These are phyloP conservation scores for Xylaria polymorpha DNA, from an alignment of 2,329 filamentous ascomycete species.

Conservation along the genomic window DNA sequence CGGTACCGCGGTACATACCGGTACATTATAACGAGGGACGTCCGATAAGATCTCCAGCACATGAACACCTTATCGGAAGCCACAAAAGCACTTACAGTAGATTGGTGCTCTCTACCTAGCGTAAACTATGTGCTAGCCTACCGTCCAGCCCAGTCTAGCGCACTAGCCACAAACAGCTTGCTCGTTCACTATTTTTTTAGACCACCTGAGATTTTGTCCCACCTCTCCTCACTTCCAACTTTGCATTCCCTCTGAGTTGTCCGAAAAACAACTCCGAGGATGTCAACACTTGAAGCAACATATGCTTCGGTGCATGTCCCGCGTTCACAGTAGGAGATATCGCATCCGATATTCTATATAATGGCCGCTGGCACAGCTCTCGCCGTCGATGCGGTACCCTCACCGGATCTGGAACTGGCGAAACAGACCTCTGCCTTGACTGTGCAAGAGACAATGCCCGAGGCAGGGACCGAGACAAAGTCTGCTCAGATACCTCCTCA, in stretches of 20 bases:
- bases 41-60: constrained; percentile 32
- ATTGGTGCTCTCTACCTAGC: constrained; percentile 2
- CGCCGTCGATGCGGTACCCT: constrained; percentile 33
- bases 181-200: constrained; percentile 15
- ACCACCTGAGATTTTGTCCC: not conserved
- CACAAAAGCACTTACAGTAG: constrained; percentile 19
- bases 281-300: constrained; percentile 34
- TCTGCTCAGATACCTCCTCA: constrained; percentile 62
- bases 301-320: constrained; percentile 28
- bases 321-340: constrained; percentile 17
- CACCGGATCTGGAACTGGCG: constrained; percentile 46
- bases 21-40: constrained; percentile 15
- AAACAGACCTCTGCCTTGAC: constrained; percentile 46
- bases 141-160: constrained; percentile 15
- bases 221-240: constrained; percentile 22
- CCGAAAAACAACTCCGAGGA: constrained; percentile 36
- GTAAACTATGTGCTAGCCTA: not conserved
- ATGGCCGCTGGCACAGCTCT: constrained; percentile 42
- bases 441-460: constrained; percentile 42
- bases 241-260: constrained; percentile 32
- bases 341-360: constrained; percentile 26
- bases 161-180: constrained; percentile 19
- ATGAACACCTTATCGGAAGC: constrained; percentile 29
- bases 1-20: not conserved
- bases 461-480: constrained; percentile 23